Evolutionary conservation across 208 protist species (phyloP), one percentile per base, ranked within the genome.

Genomic region (Phytomonas sp.): DNA sequence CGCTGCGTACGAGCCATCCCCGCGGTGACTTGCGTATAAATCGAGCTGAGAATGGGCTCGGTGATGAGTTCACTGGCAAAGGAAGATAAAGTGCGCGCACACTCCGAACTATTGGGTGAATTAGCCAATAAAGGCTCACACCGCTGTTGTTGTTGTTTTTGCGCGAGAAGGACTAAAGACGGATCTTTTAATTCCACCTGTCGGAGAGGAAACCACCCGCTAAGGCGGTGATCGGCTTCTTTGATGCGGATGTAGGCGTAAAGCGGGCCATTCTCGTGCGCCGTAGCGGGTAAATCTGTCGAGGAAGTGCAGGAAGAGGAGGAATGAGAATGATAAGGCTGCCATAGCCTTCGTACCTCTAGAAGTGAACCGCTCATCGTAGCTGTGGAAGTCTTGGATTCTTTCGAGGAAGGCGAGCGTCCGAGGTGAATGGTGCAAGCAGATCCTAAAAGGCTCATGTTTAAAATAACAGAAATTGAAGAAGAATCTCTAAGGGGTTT

Each of bases 211-310:
- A 91, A 86, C 88, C 91, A 95, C 23, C 81, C 83, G 59, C 86
- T 91, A 19, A 88, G 65, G 7, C 91, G 91, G 69, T 94, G 86
- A 62, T 93, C 84, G 8, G 75, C 56, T 49, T 93, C 86, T 73
- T 91, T 91, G 7, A 91, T 30, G 5, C 88, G 87, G 61, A 95
- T 88, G 69, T 88, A 95, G 11, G 77, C 91, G 68, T 82, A 86
- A 10, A 94, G 75, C 14, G 73, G 62, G 16, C 30, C 63, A 14
- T 66, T 60, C 37, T 19, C 8, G 52, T 65, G 19, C 26, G n/a
- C 49, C 14, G 42, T 29, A 26, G 29, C 29, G 45, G 0, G 64
- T 7, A 19, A 12, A 32, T n/a, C 11, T 23, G 30, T 69, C 26
- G 23, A 32, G 8, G 26, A 56, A n/a, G 0, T 6, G 5, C 8